A percentile compares a stretch with the other conserved stretches of the same genome.
Conservation (phyloP, 805 yeast genomes). For the Isabelozyma pseudorhagii region DNA sequence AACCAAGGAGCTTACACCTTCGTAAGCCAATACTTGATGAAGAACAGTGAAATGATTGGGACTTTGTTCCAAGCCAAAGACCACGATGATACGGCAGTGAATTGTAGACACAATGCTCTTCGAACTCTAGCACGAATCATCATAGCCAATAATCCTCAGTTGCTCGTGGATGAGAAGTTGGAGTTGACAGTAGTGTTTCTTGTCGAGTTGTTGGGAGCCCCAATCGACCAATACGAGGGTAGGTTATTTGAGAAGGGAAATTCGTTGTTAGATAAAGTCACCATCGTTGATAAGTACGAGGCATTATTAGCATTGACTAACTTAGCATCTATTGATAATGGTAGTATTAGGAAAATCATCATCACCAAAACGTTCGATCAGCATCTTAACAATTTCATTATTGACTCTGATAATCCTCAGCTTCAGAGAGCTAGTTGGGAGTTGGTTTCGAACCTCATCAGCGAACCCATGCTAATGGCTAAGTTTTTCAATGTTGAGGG, state of each 20-base stretch:
- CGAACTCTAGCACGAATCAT: slow-evolving; percentile 44
- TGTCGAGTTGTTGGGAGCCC: slow-evolving; percentile 42
- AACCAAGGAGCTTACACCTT: slow-evolving; percentile 45
- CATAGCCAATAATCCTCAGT: slow-evolving; percentile 40
- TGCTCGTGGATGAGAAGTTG: slow-evolving; percentile 36
- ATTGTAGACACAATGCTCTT: slow-evolving; percentile 29
- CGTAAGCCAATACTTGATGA: slow-evolving; percentile 36
- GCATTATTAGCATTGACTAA: slow-evolving; percentile 67
- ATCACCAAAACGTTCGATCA: slow-evolving; percentile 48
- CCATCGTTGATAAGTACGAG: slow-evolving; percentile 47
- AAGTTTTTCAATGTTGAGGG: slow-evolving; percentile 57
- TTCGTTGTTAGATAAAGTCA: slow-evolving; percentile 26
- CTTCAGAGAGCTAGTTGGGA: slow-evolving; percentile 64
- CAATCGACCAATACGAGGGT: slow-evolving; percentile 17
- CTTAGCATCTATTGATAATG: slow-evolving; percentile 46
- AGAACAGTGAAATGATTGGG: slow-evolving; percentile 13
- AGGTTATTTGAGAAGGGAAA: neutral
- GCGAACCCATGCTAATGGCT: slow-evolving; percentile 38
- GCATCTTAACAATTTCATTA: slow-evolving; percentile 37
- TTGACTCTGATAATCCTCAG: slow-evolving; percentile 33
- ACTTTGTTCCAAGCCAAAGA: slow-evolving; percentile 16
- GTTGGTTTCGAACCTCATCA: slow-evolving; percentile 58
- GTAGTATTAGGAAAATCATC: slow-evolving; percentile 30
- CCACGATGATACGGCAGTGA: slow-evolving; percentile 12
- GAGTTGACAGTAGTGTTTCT: slow-evolving; percentile 47